Percentiles rank a stretch among this genome's conserved stretches.
phyloP scores from a whole-genome alignment of 164 flowering plant species.

The Saururus chinensis region DNA sequence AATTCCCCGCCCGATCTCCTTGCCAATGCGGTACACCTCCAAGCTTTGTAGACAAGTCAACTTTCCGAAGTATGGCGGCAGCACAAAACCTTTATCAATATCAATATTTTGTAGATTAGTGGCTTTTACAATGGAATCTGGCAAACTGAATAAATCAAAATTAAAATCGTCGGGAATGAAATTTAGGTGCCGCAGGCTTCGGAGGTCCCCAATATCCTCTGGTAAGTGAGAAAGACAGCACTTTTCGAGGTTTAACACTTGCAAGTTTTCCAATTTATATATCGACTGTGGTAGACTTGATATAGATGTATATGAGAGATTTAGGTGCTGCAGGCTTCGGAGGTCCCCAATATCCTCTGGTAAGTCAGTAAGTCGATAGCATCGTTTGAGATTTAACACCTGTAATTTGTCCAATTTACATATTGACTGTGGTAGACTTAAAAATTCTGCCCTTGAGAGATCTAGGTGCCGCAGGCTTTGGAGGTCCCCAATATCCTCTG shows the following conservation, averaged over 20 bases:
- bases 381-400: not conserved
- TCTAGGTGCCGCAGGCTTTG: not conserved
- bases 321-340: constrained; percentile 1
- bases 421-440: not conserved
- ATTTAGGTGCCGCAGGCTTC: constrained; percentile 2
- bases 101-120: not conserved
- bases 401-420: not conserved
- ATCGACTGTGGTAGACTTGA: constrained; percentile 1
- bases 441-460: not conserved
- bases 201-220: constrained; percentile 1
- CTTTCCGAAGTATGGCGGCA: constrained; percentile 13
- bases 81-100: not conserved
- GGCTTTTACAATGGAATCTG: not conserved
- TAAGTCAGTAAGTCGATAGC: not conserved
- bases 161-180: no score
- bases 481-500: not conserved
- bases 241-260: not conserved
- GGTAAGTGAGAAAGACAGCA: not conserved
- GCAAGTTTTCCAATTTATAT: not conserved
- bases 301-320: no score
- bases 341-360: constrained; percentile 3
- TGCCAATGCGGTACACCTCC: constrained; percentile 5
- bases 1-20: constrained; percentile 7
- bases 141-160: not conserved
- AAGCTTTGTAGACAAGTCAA: constrained; percentile 15